These are phyloP conservation scores for Heliosperma pusillum DNA, from an alignment of 148 eudicot genomes.

Conservation along the genomic window DNA sequence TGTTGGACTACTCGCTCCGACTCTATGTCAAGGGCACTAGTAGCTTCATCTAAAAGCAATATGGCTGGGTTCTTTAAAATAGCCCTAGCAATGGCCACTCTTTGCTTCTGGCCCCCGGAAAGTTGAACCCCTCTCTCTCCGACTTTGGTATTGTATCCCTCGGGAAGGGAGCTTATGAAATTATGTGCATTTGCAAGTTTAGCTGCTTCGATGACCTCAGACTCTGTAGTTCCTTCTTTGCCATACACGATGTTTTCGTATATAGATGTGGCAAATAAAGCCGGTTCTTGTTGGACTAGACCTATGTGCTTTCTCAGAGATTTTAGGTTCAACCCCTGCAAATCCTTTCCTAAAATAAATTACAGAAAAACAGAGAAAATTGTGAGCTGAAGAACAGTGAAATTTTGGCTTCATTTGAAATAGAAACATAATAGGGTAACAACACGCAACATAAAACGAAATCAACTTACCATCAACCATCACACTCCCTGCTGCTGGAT, in stretches of 20 bases:
- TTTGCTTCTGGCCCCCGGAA: slow-evolving; percentile 97
- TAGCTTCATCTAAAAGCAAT: slow-evolving; percentile 85
- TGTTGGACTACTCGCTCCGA: slow-evolving; percentile 86
- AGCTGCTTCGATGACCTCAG: slow-evolving; percentile 83
- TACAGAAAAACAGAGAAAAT: too few relatives aligned
- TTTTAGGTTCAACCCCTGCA: slow-evolving; percentile 68
- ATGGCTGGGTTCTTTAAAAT: slow-evolving; percentile 76
- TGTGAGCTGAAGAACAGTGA: too few relatives aligned
- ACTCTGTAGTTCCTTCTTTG: slow-evolving; percentile 79
- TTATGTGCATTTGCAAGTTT: slow-evolving; percentile 86
- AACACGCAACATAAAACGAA: background rate
- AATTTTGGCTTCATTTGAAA: too few relatives aligned
- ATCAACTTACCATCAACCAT: slow-evolving; percentile 70
- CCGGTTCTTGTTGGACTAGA: slow-evolving; percentile 93
- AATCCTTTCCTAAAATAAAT: slow-evolving; percentile 63
- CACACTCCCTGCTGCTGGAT: slow-evolving; percentile 58
- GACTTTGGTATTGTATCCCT: slow-evolving; percentile 90
- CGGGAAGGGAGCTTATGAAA: slow-evolving; percentile 86
- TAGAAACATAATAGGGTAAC: background rate
- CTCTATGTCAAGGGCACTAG: slow-evolving; percentile 84
- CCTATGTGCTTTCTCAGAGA: slow-evolving; percentile 85
- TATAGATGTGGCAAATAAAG: slow-evolving; percentile 88
- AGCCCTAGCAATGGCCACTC: slow-evolving; percentile 96
- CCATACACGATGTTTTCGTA: slow-evolving; percentile 92
- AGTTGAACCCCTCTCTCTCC: slow-evolving; percentile 93